Conservation (phyloP, 2,329 filamentous ascomycete genomes). For the Phialemoniopsis sp. region DNA sequence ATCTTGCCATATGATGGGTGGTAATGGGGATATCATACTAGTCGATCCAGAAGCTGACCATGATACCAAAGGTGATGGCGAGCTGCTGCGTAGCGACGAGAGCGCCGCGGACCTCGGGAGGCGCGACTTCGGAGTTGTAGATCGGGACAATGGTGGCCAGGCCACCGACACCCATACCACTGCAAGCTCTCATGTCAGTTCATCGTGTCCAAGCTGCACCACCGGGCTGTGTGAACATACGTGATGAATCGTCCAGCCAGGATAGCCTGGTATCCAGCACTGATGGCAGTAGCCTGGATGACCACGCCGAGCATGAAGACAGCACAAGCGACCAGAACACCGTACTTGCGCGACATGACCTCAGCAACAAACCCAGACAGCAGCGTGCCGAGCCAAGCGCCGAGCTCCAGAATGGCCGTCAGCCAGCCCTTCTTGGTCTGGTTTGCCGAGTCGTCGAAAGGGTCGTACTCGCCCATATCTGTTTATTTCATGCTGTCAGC, state of each 20-base stretch:
- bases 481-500: slow-evolving; percentile 1
- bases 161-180: slow-evolving; percentile 64
- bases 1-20: no score
- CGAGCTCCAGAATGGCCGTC: slow-evolving; percentile 68
- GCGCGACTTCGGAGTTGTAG: slow-evolving; percentile 43
- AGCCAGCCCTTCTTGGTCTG: slow-evolving; percentile 56
- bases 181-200: slow-evolving; percentile 9
- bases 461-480: slow-evolving; percentile 55
- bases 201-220: no score
- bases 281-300: slow-evolving; percentile 60
- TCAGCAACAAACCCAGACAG: slow-evolving; percentile 71
- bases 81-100: slow-evolving; percentile 46
- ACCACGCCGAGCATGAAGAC: slow-evolving; percentile 70
- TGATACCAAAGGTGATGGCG: slow-evolving; percentile 58
- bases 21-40: slow-evolving; percentile 29
- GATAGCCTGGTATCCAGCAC: slow-evolving; percentile 53
- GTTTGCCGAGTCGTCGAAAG: slow-evolving; percentile 34
- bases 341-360: slow-evolving; percentile 62
- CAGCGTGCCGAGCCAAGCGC: slow-evolving; percentile 72
- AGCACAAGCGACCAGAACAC: slow-evolving; percentile 59
- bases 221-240: slow-evolving; percentile 16
- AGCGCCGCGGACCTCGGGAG: slow-evolving; percentile 41
- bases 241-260: slow-evolving; percentile 71
- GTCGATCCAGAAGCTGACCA: slow-evolving; percentile 62
- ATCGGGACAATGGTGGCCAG: slow-evolving; percentile 58